Evolutionary conservation across 208 protist species (phyloP), one percentile per base, ranked within the genome.

Genomic region (Acanthamoeba quina): DNA sequence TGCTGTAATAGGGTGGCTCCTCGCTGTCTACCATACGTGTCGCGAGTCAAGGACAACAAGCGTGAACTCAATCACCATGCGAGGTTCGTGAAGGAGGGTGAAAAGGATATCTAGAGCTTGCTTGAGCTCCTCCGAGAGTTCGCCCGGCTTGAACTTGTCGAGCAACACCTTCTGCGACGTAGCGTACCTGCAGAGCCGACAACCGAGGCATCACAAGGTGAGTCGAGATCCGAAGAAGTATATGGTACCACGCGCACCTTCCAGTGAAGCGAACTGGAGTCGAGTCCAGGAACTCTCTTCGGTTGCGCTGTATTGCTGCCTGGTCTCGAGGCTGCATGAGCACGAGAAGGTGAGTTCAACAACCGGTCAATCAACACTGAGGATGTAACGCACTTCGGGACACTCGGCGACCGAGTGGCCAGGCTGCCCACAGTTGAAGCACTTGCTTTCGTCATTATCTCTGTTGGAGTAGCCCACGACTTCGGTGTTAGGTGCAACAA

Each of bases 1-100:
- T 82, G 74, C 31, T n/a, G 41, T 82, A 82, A 34, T 82, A 82
- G n/a, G 74, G 74, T 11, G 74, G 74, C 44, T 82, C 74, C 31
- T 44, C 74, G 41, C 37, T 21, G 6, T 82, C 74, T 34, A 5
- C 19, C 74, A 82, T 82, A 19, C 41, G 62, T 68, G n/a, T 0
- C 7, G 7, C n/a, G 6, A 29, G 21, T 68, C 6, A 68, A 68
- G 62, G n/a, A 68, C 21, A 68, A 24, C 62, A 31, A 0, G 9
- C n/a, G 26, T 68, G 3, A 11, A 68, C 21, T 0, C 5, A 31
- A 29, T 15, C 19, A 13, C 9, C 26, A 24, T 10, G n/a, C 17
- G n/a, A 31, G 7, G 13, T 24, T 68, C 4, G 62, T 68, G 13
- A 10, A 49, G 44, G 11, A 49, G 62, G 62, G 62, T 29, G 62